These are phyloP conservation scores for Salix dunnii DNA, from an alignment of 345 rosid genomes.

Conservation along the genomic window DNA sequence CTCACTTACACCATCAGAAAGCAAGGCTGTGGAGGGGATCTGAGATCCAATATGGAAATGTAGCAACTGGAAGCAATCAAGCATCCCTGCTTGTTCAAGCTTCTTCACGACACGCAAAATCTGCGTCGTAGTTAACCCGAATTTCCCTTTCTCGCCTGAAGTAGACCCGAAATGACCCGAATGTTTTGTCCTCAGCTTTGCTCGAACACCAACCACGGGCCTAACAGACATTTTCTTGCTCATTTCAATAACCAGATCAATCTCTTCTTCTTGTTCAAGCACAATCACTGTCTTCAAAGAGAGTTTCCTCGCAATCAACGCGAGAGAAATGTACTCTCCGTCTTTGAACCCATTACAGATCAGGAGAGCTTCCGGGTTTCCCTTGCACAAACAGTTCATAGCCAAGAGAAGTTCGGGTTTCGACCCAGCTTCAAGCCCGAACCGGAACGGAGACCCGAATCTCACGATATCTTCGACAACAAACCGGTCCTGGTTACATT, in stretches of 20 bases:
- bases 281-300: constrained; percentile 77
- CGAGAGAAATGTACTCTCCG: constrained; percentile 70
- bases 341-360: constrained; percentile 93
- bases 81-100: constrained; percentile 63
- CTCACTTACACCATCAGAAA: constrained; percentile 69
- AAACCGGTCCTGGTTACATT: constrained; percentile 91
- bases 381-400: constrained; percentile 81
- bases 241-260: constrained; percentile 62
- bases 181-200: constrained; percentile 85
- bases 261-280: constrained; percentile 88
- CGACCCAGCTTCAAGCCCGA: constrained; percentile 92
- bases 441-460: constrained; percentile 68
- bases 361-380: constrained; percentile 60
- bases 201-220: constrained; percentile 75
- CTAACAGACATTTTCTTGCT: constrained; percentile 57
- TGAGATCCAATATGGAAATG: constrained; percentile 97
- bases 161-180: constrained; percentile 94
- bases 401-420: constrained; percentile 94
- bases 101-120: constrained; percentile 67
- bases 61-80: constrained; percentile 72
- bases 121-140: constrained; percentile 75
- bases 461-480: constrained; percentile 79
- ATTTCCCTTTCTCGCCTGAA: constrained; percentile 98
- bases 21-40: constrained; percentile 68
- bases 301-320: constrained; percentile 64